Percentiles rank a stretch among this genome's conserved stretches.
These are phyloP conservation scores for Hypoxylon sp. DNA, from an alignment of 2,329 filamentous ascomycete genomes.

Conservation along the genomic window DNA sequence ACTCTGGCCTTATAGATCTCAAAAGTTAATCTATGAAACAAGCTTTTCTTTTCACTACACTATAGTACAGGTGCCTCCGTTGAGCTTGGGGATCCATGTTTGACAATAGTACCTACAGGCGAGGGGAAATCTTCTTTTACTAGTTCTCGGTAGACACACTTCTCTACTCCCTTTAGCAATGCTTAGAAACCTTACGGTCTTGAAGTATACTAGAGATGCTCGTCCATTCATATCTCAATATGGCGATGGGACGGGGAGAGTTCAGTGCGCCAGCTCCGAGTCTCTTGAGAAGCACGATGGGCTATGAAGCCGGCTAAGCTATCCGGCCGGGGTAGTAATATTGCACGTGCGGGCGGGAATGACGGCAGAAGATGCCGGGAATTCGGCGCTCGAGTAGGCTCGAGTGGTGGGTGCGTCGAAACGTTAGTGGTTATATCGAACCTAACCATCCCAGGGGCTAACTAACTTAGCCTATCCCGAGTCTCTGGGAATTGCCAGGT, in stretches of 20 bases:
- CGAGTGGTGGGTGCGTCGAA: slow-evolving; percentile 2
- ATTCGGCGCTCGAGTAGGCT: slow-evolving; percentile 4
- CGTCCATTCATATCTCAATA: not conserved
- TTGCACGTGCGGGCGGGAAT: slow-evolving; percentile 22
- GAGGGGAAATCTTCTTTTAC: slow-evolving; percentile 1
- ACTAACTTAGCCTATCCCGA: slow-evolving; percentile 16
- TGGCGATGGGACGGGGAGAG: not conserved
- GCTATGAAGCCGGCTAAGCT: slow-evolving; percentile 10
- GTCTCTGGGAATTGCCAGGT: slow-evolving; percentile 20
- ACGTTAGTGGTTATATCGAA: slow-evolving; percentile 13
- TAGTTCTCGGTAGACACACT: not conserved
- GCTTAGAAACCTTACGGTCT: slow-evolving; percentile 2
- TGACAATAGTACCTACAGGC: slow-evolving; percentile 11
- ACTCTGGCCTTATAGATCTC: slow-evolving; percentile 19
- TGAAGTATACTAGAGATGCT: not conserved
- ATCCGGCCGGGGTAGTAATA: slow-evolving; percentile 13
- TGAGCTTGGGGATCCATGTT: slow-evolving; percentile 10
- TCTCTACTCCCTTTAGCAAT: slow-evolving; percentile 3
- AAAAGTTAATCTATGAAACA: slow-evolving; percentile 30
- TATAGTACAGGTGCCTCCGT: not conserved
- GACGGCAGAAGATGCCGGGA: slow-evolving; percentile 27
- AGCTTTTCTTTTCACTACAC: slow-evolving; percentile 1
- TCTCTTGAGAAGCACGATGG: slow-evolving; percentile 19
- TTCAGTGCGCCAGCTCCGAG: slow-evolving; percentile 17
- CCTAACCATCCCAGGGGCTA: slow-evolving; percentile 9